These are phyloP conservation scores for Exophiala sp. DNA, from an alignment of 2,329 filamentous ascomycete species.

Conservation along the genomic window DNA sequence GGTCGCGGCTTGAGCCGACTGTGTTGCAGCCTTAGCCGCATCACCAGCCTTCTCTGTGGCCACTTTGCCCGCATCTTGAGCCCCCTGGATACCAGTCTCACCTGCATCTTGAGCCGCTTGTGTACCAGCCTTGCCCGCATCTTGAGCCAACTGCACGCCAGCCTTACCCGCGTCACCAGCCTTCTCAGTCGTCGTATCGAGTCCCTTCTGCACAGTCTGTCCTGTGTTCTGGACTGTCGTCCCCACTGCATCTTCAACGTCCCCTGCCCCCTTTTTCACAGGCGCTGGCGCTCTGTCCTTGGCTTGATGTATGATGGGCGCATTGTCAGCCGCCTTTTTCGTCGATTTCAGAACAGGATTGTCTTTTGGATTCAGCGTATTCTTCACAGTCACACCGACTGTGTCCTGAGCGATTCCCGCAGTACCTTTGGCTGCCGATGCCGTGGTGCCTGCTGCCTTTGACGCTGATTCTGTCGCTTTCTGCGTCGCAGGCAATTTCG, in stretches of 20 bases:
- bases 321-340: conserved; percentile 11
- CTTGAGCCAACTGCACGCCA: neutral
- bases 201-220: conserved; percentile 13
- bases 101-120: conserved; percentile 10
- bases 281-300: conserved; percentile 19
- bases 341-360: conserved; percentile 25
- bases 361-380: conserved; percentile 21
- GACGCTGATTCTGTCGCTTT: conserved; percentile 15
- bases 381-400: conserved; percentile 21
- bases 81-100: conserved; percentile 1
- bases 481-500: conserved; percentile 8
- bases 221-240: conserved; percentile 21
- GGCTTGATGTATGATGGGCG: conserved; percentile 24
- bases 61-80: conserved; percentile 8
- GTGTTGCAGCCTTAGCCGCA: conserved; percentile 9
- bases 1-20: neutral
- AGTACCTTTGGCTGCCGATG: conserved; percentile 18
- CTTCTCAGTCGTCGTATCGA: conserved; percentile 14
- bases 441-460: conserved; percentile 11
- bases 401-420: conserved; percentile 20
- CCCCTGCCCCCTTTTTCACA: conserved; percentile 10
- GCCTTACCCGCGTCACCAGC: conserved; percentile 14
- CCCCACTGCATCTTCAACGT: conserved; percentile 13
- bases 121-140: neutral
- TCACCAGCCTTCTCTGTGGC: conserved; percentile 10